Conservation (phyloP, 345 rosid genomes). For the Pistacia atlantica region DNA sequence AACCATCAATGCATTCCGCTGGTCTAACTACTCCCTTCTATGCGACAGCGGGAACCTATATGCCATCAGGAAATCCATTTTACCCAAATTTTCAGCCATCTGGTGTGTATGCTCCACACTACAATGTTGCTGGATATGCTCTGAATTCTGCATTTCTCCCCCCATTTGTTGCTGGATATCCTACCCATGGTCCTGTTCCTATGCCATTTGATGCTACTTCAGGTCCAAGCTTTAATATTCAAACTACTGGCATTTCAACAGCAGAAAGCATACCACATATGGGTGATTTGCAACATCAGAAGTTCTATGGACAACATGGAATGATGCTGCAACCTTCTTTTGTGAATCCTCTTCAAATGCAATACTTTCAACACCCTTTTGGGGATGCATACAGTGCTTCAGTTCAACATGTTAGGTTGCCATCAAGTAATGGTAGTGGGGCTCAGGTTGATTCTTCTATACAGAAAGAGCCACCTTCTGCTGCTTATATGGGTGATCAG, state of each 20-base stretch:
- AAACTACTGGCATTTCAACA: constrained; percentile 35
- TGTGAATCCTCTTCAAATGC: constrained; percentile 71
- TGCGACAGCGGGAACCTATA: constrained; percentile 66
- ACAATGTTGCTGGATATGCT: constrained; percentile 61
- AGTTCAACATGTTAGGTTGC: constrained; percentile 45
- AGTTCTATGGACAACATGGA: constrained; percentile 56
- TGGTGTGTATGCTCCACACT: constrained; percentile 68
- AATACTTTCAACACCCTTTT: constrained; percentile 67
- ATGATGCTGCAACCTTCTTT: constrained; percentile 54
- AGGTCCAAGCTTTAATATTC: constrained; percentile 44
- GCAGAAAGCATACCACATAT: constrained; percentile 41
- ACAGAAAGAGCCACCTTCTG: constrained; percentile 41
- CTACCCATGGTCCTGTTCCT: constrained; percentile 66
- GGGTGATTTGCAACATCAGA: constrained; percentile 45
- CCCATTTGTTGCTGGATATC: constrained; percentile 68
- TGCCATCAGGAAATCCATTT: constrained; percentile 65
- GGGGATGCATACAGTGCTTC: constrained; percentile 53
- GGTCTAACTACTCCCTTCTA: constrained; percentile 66
- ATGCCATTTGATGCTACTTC: constrained; percentile 59
- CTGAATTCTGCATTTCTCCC: constrained; percentile 57
- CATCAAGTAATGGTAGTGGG: constrained; percentile 39
- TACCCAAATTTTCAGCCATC: constrained; percentile 73
- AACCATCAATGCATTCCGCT: constrained; percentile 61
- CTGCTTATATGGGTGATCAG: constrained; percentile 51
- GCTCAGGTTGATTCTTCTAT: constrained; percentile 46